phyloP scores from a whole-genome alignment of 139 green algal genomes.

The Chlamydomonas incerta region DNA sequence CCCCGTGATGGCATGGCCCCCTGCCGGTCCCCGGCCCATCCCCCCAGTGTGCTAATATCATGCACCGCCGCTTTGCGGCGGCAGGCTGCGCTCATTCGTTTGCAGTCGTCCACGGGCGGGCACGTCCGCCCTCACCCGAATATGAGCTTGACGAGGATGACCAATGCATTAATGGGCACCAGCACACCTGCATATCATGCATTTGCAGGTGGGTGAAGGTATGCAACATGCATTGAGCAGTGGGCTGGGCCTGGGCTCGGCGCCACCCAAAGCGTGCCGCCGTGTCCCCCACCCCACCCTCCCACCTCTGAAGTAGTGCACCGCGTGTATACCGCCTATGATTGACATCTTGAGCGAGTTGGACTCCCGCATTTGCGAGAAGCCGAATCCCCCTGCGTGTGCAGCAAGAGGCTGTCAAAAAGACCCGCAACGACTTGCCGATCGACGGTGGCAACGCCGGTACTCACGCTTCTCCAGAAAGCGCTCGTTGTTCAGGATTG shows the following conservation, averaged over 20 bases:
- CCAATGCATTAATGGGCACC: constrained; percentile 40
- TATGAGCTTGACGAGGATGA: constrained; percentile 49
- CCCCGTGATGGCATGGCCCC: no score
- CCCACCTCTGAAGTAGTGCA: constrained; percentile 87
- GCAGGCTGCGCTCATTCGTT: no score
- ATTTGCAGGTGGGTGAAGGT: no score
- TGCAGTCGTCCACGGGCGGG: no score
- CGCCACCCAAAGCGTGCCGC: no score
- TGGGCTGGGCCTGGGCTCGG: no score
- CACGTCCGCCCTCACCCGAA: constrained; percentile 31
- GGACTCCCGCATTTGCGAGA: constrained; percentile 76
- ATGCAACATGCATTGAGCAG: no score
- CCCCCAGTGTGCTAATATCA: no score
- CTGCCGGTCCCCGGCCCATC: no score
- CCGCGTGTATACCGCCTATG: constrained; percentile 89
- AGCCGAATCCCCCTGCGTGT: constrained; percentile 86
- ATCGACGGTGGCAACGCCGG: neutral
- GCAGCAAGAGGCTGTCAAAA: neutral
- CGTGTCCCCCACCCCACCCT: neutral
- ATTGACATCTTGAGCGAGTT: constrained; percentile 85
- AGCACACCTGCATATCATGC: constrained; percentile 35
- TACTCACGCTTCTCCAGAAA: constrained; percentile 88
- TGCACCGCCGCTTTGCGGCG: no score
- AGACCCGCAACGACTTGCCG: neutral
- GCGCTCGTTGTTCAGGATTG: constrained; percentile 92